Evolutionary conservation across 1,284 basidiomycete genomes (phyloP).

Genomic region (Trametes polyzona): DNA sequence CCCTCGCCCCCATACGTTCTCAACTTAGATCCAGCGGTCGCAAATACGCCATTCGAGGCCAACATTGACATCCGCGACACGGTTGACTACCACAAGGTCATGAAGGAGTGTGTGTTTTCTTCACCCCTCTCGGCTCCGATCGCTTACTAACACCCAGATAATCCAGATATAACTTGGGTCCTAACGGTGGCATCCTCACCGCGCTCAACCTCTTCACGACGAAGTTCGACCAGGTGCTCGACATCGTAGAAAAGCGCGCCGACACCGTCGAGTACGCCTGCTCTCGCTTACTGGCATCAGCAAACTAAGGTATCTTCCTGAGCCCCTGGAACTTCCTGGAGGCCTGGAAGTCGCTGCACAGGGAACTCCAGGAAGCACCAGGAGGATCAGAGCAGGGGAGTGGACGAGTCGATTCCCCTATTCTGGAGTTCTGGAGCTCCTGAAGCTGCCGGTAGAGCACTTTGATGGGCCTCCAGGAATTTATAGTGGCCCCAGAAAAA

Average conservation of each 20-base stretch:
- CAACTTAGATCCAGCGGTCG: constrained; percentile 97
- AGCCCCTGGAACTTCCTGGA: no score
- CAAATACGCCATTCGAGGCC: constrained; percentile 88
- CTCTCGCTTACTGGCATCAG: no score
- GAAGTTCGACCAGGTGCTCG: constrained; percentile 98
- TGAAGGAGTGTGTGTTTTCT: constrained; percentile 89
- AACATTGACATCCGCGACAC: constrained; percentile 99
- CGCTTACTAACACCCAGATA: constrained; percentile 9
- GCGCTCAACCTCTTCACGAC: constrained; percentile 98
- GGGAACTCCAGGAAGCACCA: no score
- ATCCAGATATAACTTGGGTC: constrained; percentile 93
- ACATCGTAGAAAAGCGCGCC: constrained; percentile 90
- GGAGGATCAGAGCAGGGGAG: no score
- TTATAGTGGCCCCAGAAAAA: no score
- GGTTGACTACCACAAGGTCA: constrained; percentile 96
- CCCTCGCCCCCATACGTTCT: constrained; percentile 90
- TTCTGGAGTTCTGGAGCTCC: no score
- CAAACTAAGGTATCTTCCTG: no score
- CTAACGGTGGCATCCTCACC: constrained; percentile 97
- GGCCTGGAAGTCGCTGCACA: no score
- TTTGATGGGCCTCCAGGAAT: no score
- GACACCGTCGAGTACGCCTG: constrained; percentile 81
- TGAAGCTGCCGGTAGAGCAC: no score
- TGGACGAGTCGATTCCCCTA: no score
- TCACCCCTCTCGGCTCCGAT: constrained; percentile 15